These are phyloP conservation scores for Luvunga scandens DNA, from an alignment of 345 rosid species.

Conservation along the genomic window DNA sequence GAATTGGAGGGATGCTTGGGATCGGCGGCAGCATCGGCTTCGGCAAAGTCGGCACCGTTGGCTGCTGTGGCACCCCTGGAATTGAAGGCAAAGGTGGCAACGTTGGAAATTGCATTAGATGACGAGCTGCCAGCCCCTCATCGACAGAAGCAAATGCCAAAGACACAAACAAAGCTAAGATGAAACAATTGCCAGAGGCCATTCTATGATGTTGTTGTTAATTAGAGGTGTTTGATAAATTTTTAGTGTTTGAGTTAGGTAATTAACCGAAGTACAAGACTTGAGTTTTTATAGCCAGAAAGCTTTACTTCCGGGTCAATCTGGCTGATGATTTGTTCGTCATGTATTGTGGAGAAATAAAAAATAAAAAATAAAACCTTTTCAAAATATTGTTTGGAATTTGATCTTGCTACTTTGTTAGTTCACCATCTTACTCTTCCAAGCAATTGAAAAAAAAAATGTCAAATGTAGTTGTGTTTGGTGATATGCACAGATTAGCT, in stretches of 20 bases:
- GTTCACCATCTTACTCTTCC: neutral
- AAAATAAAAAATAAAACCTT: too few relatives aligned
- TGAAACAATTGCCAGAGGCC: neutral
- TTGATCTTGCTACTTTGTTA: neutral
- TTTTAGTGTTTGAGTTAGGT: too few relatives aligned
- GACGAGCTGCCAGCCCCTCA: slow-evolving; percentile 17
- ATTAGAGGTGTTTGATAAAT: too few relatives aligned
- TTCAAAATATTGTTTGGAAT: neutral
- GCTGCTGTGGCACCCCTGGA: slow-evolving; percentile 17
- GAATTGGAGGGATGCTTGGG: slow-evolving; percentile 20
- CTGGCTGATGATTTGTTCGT: too few relatives aligned
- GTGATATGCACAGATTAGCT: too few relatives aligned
- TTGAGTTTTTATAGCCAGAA: too few relatives aligned
- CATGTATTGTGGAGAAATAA: too few relatives aligned
- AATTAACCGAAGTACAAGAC: too few relatives aligned
- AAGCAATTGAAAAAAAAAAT: neutral
- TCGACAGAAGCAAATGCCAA: slow-evolving; percentile 13
- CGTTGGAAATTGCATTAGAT: slow-evolving; percentile 6
- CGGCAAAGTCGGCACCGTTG: too few relatives aligned
- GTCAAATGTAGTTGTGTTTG: neutral
- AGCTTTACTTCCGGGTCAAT: too few relatives aligned
- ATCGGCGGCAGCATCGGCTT: slow-evolving; percentile 7
- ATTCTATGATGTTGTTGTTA: neutral
- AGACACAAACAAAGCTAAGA: neutral
- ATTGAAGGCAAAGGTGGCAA: slow-evolving; percentile 13